Percentiles rank a stretch among this genome's conserved stretches.
Conservation (phyloP, 2,329 filamentous ascomycete species). For the Aulographum hederae region DNA sequence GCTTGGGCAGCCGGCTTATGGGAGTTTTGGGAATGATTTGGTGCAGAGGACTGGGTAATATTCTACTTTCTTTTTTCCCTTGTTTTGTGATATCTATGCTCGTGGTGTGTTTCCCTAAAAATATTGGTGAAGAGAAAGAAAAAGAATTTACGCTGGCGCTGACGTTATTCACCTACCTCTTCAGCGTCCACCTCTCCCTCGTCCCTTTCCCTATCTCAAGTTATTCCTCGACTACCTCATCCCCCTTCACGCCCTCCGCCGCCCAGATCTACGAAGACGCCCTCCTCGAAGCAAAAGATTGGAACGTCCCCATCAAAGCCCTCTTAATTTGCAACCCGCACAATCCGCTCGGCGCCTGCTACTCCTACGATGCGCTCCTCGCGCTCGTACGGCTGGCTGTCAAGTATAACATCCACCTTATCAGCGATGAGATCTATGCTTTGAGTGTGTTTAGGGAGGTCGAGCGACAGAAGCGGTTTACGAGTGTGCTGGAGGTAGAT, state of each 20-base stretch:
- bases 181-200: too few relatives aligned
- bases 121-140: too few relatives aligned
- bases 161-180: too few relatives aligned
- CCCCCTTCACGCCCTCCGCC: slow-evolving; percentile 17
- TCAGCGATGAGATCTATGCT: slow-evolving; percentile 20
- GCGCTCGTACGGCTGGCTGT: slow-evolving; percentile 12
- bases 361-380: slow-evolving; percentile 9
- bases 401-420: slow-evolving; percentile 13
- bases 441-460: slow-evolving; percentile 13
- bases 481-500: too few relatives aligned
- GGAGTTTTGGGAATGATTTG: slow-evolving; percentile 31
- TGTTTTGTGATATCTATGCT: too few relatives aligned
- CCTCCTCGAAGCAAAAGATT: slow-evolving; percentile 12
- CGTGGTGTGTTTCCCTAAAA: too few relatives aligned
- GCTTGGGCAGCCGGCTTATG: slow-evolving; percentile 27
- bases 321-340: slow-evolving; percentile 26
- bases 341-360: slow-evolving; percentile 20
- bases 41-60: slow-evolving; percentile 23
- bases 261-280: slow-evolving; percentile 20
- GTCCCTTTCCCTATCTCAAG: too few relatives aligned
- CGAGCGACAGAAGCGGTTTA: too few relatives aligned
- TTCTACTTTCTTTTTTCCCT: too few relatives aligned
- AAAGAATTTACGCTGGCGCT: too few relatives aligned
- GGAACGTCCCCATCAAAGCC: slow-evolving; percentile 19
- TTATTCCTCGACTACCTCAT: slow-evolving; percentile 15